Evolutionary conservation across 2,329 filamentous ascomycete species (phyloP).

Genomic region (Ceratocystiopsis brevicomis): DNA sequence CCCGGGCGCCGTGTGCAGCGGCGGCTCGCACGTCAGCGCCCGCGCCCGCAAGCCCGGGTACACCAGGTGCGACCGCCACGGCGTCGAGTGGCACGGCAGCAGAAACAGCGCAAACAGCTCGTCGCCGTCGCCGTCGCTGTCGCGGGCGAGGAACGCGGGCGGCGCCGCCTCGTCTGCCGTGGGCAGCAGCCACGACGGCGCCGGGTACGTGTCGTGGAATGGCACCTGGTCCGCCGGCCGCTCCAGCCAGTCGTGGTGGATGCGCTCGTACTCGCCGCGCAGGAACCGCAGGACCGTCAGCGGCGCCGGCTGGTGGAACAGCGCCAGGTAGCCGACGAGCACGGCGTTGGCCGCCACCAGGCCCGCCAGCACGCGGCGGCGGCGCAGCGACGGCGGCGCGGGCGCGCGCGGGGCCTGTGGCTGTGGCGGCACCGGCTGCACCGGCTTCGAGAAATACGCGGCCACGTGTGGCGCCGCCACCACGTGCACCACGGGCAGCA

Average conservation of each 20-base stretch:
- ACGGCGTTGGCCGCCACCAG: slow-evolving; percentile 48
- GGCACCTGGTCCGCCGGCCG: slow-evolving; percentile 12
- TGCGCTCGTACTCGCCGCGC: slow-evolving; percentile 48
- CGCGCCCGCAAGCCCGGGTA: slow-evolving; percentile 58
- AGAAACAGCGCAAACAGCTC: slow-evolving; percentile 60
- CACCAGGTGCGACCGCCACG: slow-evolving; percentile 78
- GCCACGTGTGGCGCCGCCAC: slow-evolving; percentile 51
- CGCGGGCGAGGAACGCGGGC: background rate
- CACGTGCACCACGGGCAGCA: slow-evolving; percentile 72
- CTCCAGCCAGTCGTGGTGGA: slow-evolving; percentile 26
- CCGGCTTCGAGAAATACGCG: slow-evolving; percentile 38
- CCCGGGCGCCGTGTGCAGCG: slow-evolving; percentile 44
- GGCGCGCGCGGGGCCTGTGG: background rate
- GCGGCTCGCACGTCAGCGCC: slow-evolving; percentile 80
- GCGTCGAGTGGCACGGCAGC: slow-evolving; percentile 90
- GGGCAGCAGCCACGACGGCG: slow-evolving; percentile 9
- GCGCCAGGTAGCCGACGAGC: slow-evolving; percentile 56
- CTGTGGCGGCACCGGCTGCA: background rate
- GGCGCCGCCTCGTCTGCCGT: slow-evolving; percentile 1
- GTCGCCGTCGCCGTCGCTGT: slow-evolving; percentile 11
- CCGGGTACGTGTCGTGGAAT: slow-evolving; percentile 14
- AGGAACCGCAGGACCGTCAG: slow-evolving; percentile 57
- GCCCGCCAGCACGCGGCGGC: slow-evolving; percentile 34
- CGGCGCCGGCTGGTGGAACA: slow-evolving; percentile 64
- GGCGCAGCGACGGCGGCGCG: slow-evolving; percentile 20